Base-by-base conservation (phyloP, 2,329 filamentous ascomycete species). In the Penicillium sp. region DNA sequence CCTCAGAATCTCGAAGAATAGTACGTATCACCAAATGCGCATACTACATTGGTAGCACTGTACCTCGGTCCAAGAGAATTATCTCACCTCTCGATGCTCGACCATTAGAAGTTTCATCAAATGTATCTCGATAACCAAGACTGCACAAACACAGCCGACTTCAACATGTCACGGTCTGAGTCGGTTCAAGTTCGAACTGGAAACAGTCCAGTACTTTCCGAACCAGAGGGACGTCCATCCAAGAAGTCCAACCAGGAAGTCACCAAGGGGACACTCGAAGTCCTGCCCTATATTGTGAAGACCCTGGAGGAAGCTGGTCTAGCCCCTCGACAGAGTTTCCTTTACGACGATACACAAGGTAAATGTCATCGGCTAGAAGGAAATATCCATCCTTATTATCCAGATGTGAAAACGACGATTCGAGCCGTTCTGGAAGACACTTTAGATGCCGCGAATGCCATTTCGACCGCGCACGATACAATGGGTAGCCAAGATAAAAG, bases 381-480 rank as follows among this genome's bases (percentile, higher is more conserved):
- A 2, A 11, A 16, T 4, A 14, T n/a, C n/a, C n/a, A n/a, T 14
- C 28, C 28, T 29, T 39, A 29, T 19, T 37, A 19, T 55, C 83
- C 83, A 1, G 65, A 61, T 34, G 61, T 67, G 52, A 62, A 53
- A 2, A 71, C 72, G 14, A 63, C 65, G 31, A 69, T 87, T 60
- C 74, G 71, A 48, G 79, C 88, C 33, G 62, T 85, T 51, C 79
- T 85, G 61, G 75, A 77, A 16, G 86, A 88, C 62, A 81, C 80
- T 0, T 78, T 85, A 60, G 82, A 86, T 61, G 80, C 79, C 1
- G 85, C 83, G 6, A 74, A 85, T 39, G 64, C 62, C 4, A 62
- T 79, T 34, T 55, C 19, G n/a, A 69, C 21, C 56, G 63, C 26
- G 57, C 63, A 21, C 48, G 48, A 10, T 62, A 29, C 60, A 59